Base-by-base conservation (phyloP, 805 yeast species). In the Cyberlindnera americana region DNA sequence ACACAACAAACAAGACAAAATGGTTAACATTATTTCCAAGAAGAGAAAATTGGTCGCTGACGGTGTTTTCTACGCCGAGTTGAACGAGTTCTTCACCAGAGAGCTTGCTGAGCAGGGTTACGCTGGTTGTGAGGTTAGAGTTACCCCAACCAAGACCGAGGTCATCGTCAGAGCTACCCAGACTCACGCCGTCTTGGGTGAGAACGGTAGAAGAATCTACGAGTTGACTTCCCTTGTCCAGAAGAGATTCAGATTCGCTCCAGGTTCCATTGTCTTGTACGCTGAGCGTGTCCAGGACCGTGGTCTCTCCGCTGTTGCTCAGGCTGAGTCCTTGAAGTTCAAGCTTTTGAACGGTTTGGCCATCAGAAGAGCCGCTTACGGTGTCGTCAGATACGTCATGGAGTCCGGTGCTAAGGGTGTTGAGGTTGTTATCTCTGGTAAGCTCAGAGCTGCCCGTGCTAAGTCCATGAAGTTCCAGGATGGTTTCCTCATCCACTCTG, bases 341-440 rank as follows among this genome's bases (percentile, higher is more conserved):
- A 93, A 93, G 80, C 83, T 93, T 64, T 85, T 93, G 68, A 85
- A 84, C 77, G 99, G 99, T 80, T 83, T 93, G 68, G 96, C 98
- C 67, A 89, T 93, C 79, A 89, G 99, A 81, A 88, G 99, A 81
- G 99, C 99, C 62, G 98, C 98, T 65, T 93, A 93, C 88, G 98
- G 98, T 88, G 98, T 93, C 62, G 95, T 93, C 77, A 89, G 99
- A 81, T 87, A 81, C 83, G 96, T 95, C 67, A 93, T 93, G 96
- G 97, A 90, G 75, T 88, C 97, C 56, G 99, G 99, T 76, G 99
- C 99, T 70, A 93, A 93, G 87, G 99, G 99, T 90, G 96, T 95
- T 68, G 99, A 93, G 81, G 99, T 93, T 72, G 98, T 93, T 64
- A 86, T 93, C 68, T 89, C 97, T 61, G 99, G 99, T 83, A 93